phyloP scores from a whole-genome alignment of 768 basidiomycete genomes.

The Collybia sordida region DNA sequence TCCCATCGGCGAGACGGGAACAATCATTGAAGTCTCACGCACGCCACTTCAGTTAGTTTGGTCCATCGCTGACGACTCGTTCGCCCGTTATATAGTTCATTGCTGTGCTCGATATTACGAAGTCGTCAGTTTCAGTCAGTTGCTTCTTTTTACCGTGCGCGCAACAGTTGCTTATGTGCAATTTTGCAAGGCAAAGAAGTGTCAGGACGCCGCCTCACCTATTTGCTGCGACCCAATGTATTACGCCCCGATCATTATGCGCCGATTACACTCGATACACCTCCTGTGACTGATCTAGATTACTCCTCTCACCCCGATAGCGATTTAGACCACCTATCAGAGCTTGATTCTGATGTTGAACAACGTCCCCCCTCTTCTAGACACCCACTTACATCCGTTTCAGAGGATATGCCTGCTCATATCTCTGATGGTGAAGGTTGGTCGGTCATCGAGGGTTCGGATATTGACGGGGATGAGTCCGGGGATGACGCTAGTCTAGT shows the following conservation, averaged over 20 bases:
- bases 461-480: constrained; percentile 28
- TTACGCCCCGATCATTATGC: constrained; percentile 54
- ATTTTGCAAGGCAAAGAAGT: constrained; percentile 52
- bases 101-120: constrained; percentile 81
- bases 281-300: constrained; percentile 69
- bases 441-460: constrained; percentile 33
- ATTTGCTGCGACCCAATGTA: constrained; percentile 78
- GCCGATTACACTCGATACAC: constrained; percentile 55
- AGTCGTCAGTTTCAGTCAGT: constrained; percentile 80
- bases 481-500: constrained; percentile 26
- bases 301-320: constrained; percentile 50
- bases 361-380: constrained; percentile 31
- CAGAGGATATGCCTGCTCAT: constrained; percentile 13
- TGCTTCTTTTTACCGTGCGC: neutral
- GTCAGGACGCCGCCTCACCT: constrained; percentile 63
- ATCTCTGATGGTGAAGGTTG: constrained; percentile 24
- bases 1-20: constrained; percentile 49
- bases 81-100: constrained; percentile 80
- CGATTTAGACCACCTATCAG: constrained; percentile 50
- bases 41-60: constrained; percentile 71
- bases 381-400: constrained; percentile 24
- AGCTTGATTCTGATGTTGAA: constrained; percentile 48
- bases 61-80: constrained; percentile 68
- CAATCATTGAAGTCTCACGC: constrained; percentile 64
- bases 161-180: neutral